Percentiles rank a stretch among this genome's conserved stretches.
Evolutionary conservation across 352 stramenopile species (phyloP).

Genomic region (Pythium sukuiense): DNA sequence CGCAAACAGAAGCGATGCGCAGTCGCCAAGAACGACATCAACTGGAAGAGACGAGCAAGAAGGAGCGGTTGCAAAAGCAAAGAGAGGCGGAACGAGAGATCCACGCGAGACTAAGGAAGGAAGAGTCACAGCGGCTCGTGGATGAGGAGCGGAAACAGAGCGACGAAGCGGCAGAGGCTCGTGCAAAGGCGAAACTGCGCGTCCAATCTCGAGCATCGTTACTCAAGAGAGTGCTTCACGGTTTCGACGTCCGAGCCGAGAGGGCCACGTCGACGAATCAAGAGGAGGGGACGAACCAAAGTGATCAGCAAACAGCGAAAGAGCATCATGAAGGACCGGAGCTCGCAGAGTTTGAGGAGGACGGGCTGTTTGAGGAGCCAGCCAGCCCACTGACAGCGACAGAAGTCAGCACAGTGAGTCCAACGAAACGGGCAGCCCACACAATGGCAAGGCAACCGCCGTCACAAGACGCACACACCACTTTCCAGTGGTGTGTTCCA

Average conservation of each 20-base stretch:
- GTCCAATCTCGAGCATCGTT: conserved; percentile 33
- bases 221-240: conserved; percentile 36
- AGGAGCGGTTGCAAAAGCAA: conserved; percentile 42
- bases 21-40: conserved; percentile 36
- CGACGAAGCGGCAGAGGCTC: conserved; percentile 42
- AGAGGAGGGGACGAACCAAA: conserved; percentile 12
- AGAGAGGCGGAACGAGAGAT: conserved; percentile 52
- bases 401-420: neutral
- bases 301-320: conserved; percentile 10
- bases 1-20: conserved; percentile 27
- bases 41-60: conserved; percentile 45
- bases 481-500: conserved; percentile 17
- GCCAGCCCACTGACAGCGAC: neutral
- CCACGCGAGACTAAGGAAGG: conserved; percentile 39
- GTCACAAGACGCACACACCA: neutral
- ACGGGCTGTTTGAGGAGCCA: conserved; percentile 29
- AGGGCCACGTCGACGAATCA: conserved; percentile 13
- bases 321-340: conserved; percentile 26
- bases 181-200: conserved; percentile 47
- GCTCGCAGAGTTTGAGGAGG: conserved; percentile 64
- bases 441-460: neutral
- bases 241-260: conserved; percentile 24
- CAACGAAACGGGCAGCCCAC: neutral
- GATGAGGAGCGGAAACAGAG: conserved; percentile 50
- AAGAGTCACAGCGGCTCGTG: conserved; percentile 52